These are phyloP conservation scores for Lepidium africanum DNA, from an alignment of 345 rosid species.

Conservation along the genomic window DNA sequence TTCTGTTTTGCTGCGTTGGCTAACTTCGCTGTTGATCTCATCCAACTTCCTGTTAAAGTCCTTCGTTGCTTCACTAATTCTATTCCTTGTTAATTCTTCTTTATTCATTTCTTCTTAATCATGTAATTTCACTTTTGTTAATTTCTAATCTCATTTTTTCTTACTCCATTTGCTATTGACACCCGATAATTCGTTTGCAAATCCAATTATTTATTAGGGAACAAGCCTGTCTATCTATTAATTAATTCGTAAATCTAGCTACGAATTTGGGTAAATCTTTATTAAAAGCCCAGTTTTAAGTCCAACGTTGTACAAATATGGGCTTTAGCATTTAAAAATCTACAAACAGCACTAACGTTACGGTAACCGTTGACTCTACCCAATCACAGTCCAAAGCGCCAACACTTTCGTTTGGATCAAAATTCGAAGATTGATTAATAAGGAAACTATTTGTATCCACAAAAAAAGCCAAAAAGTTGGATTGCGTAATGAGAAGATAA, in stretches of 20 bases:
- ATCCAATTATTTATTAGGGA: neutral
- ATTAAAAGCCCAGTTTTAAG: neutral
- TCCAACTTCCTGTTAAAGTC: constrained; percentile 62
- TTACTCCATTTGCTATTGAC: no score
- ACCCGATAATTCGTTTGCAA: neutral
- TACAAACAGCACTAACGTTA: neutral
- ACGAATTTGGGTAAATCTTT: neutral
- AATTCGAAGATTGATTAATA: no score
- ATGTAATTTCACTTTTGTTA: neutral
- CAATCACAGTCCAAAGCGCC: no score
- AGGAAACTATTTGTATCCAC: no score
- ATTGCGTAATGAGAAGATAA: neutral
- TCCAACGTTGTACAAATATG: neutral
- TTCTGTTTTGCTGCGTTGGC: constrained; percentile 67
- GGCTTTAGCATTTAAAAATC: neutral
- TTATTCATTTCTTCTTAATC: neutral
- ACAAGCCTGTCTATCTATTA: no score
- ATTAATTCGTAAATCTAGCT: no score
- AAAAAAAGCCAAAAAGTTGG: neutral
- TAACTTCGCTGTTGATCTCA: constrained; percentile 50
- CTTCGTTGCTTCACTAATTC: constrained; percentile 61
- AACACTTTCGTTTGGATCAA: no score
- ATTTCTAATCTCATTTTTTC: neutral
- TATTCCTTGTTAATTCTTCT: constrained; percentile 57
- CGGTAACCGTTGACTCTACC: neutral